Base-by-base conservation (phyloP, 2,329 filamentous ascomycete genomes). In the Didymella glomerata region DNA sequence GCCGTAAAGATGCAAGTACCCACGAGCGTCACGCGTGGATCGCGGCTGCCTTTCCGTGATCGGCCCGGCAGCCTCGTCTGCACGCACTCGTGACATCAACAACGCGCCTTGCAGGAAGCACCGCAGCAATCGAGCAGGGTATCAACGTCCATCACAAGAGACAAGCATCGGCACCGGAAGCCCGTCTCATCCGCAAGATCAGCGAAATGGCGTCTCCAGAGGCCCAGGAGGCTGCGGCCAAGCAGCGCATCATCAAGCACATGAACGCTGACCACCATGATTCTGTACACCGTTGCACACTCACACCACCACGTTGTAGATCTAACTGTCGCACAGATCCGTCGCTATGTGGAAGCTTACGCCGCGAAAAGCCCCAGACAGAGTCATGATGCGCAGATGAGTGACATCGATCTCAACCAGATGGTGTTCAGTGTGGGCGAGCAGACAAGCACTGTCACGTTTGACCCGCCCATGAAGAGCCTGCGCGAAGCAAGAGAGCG, bases 231-330 rank as follows among this genome's bases (percentile, higher is more conserved):
- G 78, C 77, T 38, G 82, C 80, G 0, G 78, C 81, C 58, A 87
- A 87, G 71, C 69, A 81, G 57, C 86, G 88, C 58, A 88, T 92
- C 76, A 85, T 94, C 72, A 82, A 82, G 32, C 93, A 97, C 81
- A 95, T 97, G 91, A 97, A 97, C 80, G 81, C 82, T 42, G 90
- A 94, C 77, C 94, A 97, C 79, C 81, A 84, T 50, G 84, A 86
- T 67, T 91, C 92, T 57, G 86, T 82, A 74, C 22, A 48, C 40
- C 25, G 41, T 51, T 22, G 16, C 32, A 55, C 46, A 14, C 40
- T 18, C 36, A 25, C 40, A 42, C 40, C 22, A 38, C 45, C n/a
- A 38, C 24, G 3, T 11, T 41, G 30, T 16, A 10, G 20, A 14
- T 25, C 57, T 60, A 38, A 60, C n/a, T 22, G 27, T 25, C 14